Conservation (phyloP, 1,139 yeast species). For the Nadsonia starkeyi-henricii region DNA sequence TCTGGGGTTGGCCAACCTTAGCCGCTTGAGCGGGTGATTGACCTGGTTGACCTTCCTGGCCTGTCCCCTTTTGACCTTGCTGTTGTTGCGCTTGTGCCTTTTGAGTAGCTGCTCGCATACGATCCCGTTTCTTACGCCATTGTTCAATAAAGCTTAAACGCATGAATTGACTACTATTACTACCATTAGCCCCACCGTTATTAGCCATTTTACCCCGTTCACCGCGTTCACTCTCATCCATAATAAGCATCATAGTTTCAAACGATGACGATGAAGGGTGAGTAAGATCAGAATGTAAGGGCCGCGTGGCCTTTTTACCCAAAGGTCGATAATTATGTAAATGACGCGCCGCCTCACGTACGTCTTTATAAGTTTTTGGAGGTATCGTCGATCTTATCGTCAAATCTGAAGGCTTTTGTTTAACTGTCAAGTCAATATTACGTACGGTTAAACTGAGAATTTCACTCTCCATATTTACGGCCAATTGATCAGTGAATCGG, state of each 20-base stretch:
- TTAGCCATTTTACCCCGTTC: slow-evolving; percentile 7
- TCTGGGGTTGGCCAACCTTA: slow-evolving; percentile 4
- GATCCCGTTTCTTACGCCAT: slow-evolving; percentile 24
- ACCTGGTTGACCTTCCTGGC: slow-evolving; percentile 3
- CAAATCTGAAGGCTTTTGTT: slow-evolving; percentile 5
- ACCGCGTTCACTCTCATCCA: slow-evolving; percentile 22
- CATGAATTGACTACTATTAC: slow-evolving; percentile 25
- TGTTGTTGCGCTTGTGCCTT: slow-evolving; percentile 14
- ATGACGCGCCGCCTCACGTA: slow-evolving; percentile 1
- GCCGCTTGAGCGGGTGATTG: slow-evolving; percentile 1
- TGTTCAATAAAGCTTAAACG: slow-evolving; percentile 30
- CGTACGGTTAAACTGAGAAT: slow-evolving; percentile 64
- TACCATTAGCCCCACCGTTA: slow-evolving; percentile 11
- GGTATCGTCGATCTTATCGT: not conserved
- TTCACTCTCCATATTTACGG: slow-evolving; percentile 72
- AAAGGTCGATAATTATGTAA: slow-evolving; percentile 4
- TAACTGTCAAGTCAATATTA: slow-evolving; percentile 54
- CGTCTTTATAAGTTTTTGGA: not conserved
- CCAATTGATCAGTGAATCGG: slow-evolving; percentile 63
- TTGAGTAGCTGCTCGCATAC: slow-evolving; percentile 12
- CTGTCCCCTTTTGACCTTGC: slow-evolving; percentile 2
- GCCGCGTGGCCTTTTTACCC: not conserved
- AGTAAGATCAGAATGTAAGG: slow-evolving; percentile 44
- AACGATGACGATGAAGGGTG: slow-evolving; percentile 71
- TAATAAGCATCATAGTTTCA: slow-evolving; percentile 70